Evolutionary conservation across 139 green algal species (phyloP).

Genomic region (Auxenochlorella pyrenoidosa): DNA sequence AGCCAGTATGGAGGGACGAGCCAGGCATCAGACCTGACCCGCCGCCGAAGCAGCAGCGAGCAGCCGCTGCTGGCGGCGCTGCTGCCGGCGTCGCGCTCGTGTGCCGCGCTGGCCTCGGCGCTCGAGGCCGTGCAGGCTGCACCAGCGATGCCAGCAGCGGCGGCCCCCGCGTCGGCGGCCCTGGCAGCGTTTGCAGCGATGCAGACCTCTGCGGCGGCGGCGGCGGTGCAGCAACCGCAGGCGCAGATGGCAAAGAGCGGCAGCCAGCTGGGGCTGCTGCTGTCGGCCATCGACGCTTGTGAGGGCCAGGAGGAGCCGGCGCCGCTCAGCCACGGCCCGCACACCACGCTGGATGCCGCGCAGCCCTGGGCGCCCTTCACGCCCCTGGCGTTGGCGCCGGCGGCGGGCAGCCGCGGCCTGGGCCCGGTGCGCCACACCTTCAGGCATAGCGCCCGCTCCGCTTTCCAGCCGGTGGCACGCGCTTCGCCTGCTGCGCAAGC

Average conservation of each 20-base stretch:
- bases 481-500: neutral
- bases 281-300: slow-evolving; percentile 11
- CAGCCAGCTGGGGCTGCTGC: slow-evolving; percentile 24
- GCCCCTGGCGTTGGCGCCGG: neutral
- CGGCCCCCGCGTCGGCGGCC: neutral
- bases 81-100: neutral
- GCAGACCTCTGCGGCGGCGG: neutral
- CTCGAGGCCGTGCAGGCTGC: neutral
- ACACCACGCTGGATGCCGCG: neutral
- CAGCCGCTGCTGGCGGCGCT: neutral
- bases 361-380: neutral
- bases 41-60: neutral
- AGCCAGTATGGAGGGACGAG: neutral
- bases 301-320: neutral
- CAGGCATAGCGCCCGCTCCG: neutral
- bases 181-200: neutral
- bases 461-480: neutral
- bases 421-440: neutral
- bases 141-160: too few species aligned
- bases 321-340: neutral
- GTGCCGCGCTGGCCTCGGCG: neutral
- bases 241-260: neutral
- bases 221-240: neutral
- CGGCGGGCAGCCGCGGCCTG: neutral
- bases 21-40: neutral